These are phyloP conservation scores for Microbotryum saponariae DNA, from an alignment of 1,284 basidiomycete species.

Conservation along the genomic window DNA sequence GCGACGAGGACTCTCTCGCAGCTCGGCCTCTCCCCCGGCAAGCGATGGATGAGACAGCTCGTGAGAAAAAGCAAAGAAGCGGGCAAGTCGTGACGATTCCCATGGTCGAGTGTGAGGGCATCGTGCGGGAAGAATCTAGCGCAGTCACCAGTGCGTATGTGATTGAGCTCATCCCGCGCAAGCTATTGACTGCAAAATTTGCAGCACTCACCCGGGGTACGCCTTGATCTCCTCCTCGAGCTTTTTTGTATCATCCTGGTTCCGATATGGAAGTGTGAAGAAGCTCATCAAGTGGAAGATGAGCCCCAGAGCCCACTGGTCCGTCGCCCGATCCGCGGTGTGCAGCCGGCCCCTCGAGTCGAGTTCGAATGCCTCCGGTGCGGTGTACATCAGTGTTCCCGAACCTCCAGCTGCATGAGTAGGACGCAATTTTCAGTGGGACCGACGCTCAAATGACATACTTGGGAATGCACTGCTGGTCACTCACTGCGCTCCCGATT, in stretches of 20 bases:
- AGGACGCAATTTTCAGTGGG: no score
- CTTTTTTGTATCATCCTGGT: constrained; percentile 15
- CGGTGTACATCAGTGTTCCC: constrained; percentile 34
- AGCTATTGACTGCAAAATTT: neutral
- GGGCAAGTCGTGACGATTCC: constrained; percentile 30
- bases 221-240: constrained; percentile 33
- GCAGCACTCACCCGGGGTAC: constrained; percentile 26
- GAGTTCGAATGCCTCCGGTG: constrained; percentile 28
- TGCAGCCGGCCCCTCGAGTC: constrained; percentile 15
- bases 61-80: constrained; percentile 26
- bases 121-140: constrained; percentile 18
- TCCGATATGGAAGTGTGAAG: constrained; percentile 32
- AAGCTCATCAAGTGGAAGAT: constrained; percentile 34
- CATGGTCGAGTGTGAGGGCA: constrained; percentile 5
- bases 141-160: no score
- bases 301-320: constrained; percentile 35
- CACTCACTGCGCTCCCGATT: constrained; percentile 18
- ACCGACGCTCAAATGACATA: neutral
- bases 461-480: neutral
- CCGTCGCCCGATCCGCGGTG: constrained; percentile 23
- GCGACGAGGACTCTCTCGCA: constrained; percentile 21
- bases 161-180: no score
- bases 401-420: constrained; percentile 21
- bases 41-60: constrained; percentile 22
- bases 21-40: constrained; percentile 19